Base-by-base conservation (phyloP, 495 filamentous ascomycete genomes). In the Stereocaulon alpinum region DNA sequence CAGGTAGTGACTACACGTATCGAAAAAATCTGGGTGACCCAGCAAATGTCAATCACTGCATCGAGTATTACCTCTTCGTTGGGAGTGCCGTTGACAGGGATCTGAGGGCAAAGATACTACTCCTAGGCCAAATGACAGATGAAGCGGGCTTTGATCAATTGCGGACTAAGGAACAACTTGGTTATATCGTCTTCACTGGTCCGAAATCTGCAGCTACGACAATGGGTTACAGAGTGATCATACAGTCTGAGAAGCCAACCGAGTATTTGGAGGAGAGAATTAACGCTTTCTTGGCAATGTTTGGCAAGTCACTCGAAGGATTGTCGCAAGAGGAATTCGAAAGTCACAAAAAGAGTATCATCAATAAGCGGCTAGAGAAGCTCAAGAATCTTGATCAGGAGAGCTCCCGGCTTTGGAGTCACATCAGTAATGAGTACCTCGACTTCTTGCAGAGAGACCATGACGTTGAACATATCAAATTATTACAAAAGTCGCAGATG, bases 131-230 rank as follows among this genome's bases (percentile, higher is more conserved):
- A 69, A 82, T 96, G 72, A 85, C 88, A 2, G 86, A 95, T 49
- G 93, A 99, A 76, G 90, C 91, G 18, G 86, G 83, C 27, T 99
- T 97, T 69, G 88, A 99, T 70, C 88, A 91, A 68, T 77, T 99
- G 2, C 83, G 93, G 45, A 96, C 93, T 45, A 96, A 96, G 70
- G 93, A 99, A 70, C 93, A 99, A 71, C 86, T 99, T 10, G 93
- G 93, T 15, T 99, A 99, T 66, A 85, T 97, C 48, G 93, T 99
- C 1, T 95, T 87, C 74, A 92, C 86, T 51, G 89, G 90, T 15
- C 73, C 81, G 14, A 77, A 86, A 47, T 77, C 84, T 57, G 81
- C 79, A 40, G 70, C 81, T 48, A 91, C 86, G 0, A 88, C 86
- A 4, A 85, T 89, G 56, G 88, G 87, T 9, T 95, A 91, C 68